Base-by-base conservation (phyloP, 371 early-diverging fungal genomes). In the Blakeslea trispora region DNA sequence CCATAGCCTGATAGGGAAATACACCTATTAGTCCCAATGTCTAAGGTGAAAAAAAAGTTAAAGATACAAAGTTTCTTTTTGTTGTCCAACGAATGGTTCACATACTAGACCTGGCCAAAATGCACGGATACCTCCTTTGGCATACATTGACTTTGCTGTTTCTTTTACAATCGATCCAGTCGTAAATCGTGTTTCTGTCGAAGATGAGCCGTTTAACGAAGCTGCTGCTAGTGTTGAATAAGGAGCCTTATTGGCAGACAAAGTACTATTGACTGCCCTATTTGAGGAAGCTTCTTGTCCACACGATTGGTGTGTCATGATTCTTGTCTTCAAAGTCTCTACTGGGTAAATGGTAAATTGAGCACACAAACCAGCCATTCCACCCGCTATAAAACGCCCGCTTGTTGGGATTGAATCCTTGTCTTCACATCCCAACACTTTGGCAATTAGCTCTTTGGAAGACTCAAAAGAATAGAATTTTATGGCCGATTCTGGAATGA, bases 1-100 rank as follows among this genome's bases (percentile, higher is more conserved):
- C 90, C 63, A 89, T 80, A 6, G 89, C 90, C 31, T 88, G 88
- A 71, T 89, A 92, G 8, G 92, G 92, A 42, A 92, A 87, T 23
- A 91, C 87, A 34, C 90, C 90, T 0, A 88, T 61, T 17, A 91
- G 59, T 8, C 75, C 51, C 74, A 80, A 22, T 73, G 87, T 66
- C 71, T 71, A 51, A 45, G n/a, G 41, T 23, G 46, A 0, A n/a
- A 7, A 24, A 39, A 7, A 24, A 39, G 21, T 50, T 37, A 5
- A 18, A 19, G 17, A 24, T 35, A 17, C 28, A 15, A 13, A 23
- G 34, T 22, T 18, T n/a, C n/a, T n/a, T n/a, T n/a, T 13, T 2
- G 15, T 11, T 15, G 6, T 10, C 21, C 13, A 14, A 22, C 23
- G 13, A n/a, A 31, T 22, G 2, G 9, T 54, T 24, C 17, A 46